phyloP scores from a whole-genome alignment of 2,329 filamentous ascomycete species.

The Daldinia sp. region DNA sequence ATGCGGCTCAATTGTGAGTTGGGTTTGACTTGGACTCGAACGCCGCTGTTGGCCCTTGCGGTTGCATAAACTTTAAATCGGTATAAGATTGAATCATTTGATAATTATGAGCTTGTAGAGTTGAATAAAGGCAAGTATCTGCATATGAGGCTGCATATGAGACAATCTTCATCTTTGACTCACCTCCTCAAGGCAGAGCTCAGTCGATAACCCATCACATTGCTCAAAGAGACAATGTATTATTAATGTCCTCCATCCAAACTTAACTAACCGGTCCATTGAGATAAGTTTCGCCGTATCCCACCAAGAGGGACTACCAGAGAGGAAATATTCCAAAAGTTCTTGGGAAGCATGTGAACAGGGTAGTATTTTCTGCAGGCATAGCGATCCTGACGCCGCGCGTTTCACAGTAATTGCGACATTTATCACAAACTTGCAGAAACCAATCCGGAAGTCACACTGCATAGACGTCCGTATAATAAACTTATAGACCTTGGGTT shows the following conservation, averaged over 20 bases:
- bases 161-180: constrained; percentile 15
- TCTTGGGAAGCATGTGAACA: constrained; percentile 1
- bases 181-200: constrained; percentile 11
- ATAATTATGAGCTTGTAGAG: background rate
- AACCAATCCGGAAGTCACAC: constrained; percentile 4
- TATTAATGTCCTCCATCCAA: background rate
- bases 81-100: background rate
- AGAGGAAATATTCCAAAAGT: background rate
- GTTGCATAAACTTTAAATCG: background rate
- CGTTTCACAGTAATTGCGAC: constrained; percentile 23
- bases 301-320: background rate
- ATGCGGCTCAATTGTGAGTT: background rate
- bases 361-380: constrained; percentile 27
- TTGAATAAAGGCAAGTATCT: background rate
- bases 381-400: constrained; percentile 20
- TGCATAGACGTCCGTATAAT: constrained; percentile 4
- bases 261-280: background rate
- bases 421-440: constrained; percentile 8
- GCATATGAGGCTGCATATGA: background rate
- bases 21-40: background rate
- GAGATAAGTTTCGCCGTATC: background rate
- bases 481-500: background rate
- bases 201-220: constrained; percentile 1
- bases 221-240: background rate
- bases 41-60: background rate